Conservation (phyloP, 2,329 filamentous ascomycete genomes). For the Trichoderma gracile region DNA sequence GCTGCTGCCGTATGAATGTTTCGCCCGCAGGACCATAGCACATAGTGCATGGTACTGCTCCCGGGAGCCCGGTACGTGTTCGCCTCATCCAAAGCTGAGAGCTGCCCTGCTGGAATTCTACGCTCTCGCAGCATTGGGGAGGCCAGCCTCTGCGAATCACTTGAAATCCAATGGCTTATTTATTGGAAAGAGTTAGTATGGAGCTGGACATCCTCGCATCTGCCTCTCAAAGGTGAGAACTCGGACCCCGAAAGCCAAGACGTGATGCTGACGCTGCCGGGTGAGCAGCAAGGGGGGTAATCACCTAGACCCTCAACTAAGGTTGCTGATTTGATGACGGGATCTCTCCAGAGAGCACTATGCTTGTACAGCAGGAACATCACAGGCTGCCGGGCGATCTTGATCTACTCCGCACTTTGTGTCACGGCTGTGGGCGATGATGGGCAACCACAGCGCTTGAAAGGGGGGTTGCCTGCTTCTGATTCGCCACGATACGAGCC, state of each 20-base stretch:
- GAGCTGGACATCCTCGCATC: not conserved
- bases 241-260: not conserved
- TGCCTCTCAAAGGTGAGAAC: not conserved
- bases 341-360: not conserved
- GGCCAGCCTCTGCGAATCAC: not conserved
- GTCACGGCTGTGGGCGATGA: not conserved
- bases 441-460: not conserved
- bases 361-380: not conserved
- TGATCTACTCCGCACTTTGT: not conserved
- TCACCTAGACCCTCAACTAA: not conserved
- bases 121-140: constrained; percentile 1
- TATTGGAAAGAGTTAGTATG: not conserved
- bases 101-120: not conserved
- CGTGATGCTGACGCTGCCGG: not conserved
- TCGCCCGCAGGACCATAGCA: not conserved
- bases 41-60: not conserved
- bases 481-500: no score
- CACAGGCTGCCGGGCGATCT: not conserved
- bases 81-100: not conserved
- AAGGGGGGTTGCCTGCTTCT: not conserved
- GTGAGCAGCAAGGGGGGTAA: not conserved
- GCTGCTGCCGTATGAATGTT: not conserved
- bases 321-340: not conserved
- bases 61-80: constrained; percentile 7
- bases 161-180: not conserved